Conservation (phyloP, 2,329 filamentous ascomycete species). For the Biscogniauxia marginata region DNA sequence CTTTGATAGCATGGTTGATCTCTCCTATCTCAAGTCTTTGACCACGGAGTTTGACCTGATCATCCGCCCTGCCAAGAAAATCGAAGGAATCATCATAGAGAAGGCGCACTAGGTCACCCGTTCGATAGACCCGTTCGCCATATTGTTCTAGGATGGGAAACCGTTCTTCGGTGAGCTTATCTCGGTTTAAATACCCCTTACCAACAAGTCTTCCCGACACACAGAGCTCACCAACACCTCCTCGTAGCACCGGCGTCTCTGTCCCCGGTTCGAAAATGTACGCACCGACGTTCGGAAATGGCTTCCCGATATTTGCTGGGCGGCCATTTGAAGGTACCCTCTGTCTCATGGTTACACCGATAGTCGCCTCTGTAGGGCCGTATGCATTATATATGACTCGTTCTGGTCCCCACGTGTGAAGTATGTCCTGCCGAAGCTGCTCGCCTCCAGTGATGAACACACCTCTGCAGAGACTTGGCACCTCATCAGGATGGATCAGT, state of each 20-base stretch:
- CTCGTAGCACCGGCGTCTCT: constrained; percentile 69
- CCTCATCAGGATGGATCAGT: constrained; percentile 74
- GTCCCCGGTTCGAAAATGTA: constrained; percentile 73
- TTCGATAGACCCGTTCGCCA: constrained; percentile 72
- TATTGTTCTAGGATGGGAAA: constrained; percentile 66
- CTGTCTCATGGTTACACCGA: constrained; percentile 88
- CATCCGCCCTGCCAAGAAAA: constrained; percentile 84
- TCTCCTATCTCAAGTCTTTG: constrained; percentile 88
- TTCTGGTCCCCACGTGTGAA: constrained; percentile 79
- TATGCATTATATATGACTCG: constrained; percentile 89
- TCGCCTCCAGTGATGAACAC: constrained; percentile 95
- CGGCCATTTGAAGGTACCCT: constrained; percentile 75
- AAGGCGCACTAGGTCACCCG: constrained; percentile 82
- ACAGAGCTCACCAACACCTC: constrained; percentile 83
- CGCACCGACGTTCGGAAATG: constrained; percentile 84
- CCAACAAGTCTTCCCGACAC: constrained; percentile 85
- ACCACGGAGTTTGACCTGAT: constrained; percentile 88
- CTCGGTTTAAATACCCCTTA: constrained; percentile 81
- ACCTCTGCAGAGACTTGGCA: constrained; percentile 74
- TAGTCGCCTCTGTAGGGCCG: constrained; percentile 89
- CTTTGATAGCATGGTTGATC: constrained; percentile 80
- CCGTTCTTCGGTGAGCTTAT: constrained; percentile 71
- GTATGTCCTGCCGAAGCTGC: constrained; percentile 81
- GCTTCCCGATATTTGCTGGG: constrained; percentile 81
- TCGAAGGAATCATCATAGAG: constrained; percentile 80